Conservation (phyloP, 2,329 filamentous ascomycete genomes). For the Botrytis paeoniae region DNA sequence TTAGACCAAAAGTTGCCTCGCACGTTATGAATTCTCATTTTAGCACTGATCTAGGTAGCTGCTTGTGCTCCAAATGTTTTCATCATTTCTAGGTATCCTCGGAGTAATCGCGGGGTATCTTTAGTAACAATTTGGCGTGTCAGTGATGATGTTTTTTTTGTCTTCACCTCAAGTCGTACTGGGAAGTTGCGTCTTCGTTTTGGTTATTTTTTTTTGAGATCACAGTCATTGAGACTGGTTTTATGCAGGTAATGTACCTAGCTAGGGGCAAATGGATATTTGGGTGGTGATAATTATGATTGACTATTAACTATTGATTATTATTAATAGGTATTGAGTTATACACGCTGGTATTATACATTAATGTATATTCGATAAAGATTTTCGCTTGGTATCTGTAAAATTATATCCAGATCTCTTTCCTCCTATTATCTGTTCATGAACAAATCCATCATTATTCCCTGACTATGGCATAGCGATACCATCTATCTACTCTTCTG, state of each 20-base stretch:
- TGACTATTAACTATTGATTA: background rate
- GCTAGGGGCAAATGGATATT: fast-evolving
- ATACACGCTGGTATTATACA: background rate
- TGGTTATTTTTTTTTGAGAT: background rate
- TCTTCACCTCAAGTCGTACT: background rate
- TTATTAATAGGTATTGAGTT: background rate
- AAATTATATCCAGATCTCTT: background rate
- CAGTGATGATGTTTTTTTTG: background rate
- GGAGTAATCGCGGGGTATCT: fast-evolving
- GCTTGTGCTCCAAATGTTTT: background rate
- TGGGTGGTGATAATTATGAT: background rate
- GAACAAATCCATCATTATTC: background rate
- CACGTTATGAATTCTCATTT: background rate
- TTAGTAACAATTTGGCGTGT: too few relatives aligned
- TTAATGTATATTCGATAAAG: background rate
- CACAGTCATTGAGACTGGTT: fast-evolving
- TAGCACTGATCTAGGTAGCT: background rate
- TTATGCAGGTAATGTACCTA: background rate
- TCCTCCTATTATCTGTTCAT: background rate
- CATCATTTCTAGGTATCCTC: background rate
- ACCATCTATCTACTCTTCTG: background rate
- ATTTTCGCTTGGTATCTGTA: background rate
- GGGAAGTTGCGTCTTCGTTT: background rate
- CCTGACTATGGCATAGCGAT: background rate
- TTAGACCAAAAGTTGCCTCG: too few relatives aligned